phyloP scores from a whole-genome alignment of 2,329 filamentous ascomycete species.

The Curvularia lunata region DNA sequence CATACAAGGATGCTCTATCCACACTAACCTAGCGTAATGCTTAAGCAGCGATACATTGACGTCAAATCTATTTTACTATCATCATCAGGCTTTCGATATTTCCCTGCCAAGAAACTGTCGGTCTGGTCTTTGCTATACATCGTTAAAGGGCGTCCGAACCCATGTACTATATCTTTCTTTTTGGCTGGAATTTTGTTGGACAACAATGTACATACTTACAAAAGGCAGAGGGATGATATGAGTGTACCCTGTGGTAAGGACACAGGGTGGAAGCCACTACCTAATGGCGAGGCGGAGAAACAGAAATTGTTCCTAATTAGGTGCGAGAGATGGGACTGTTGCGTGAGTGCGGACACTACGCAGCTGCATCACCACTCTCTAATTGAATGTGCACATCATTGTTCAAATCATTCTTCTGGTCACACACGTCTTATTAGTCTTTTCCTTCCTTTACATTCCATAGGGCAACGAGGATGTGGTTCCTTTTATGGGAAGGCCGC shows the following conservation, averaged over 20 bases:
- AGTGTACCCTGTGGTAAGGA: constrained; percentile 8
- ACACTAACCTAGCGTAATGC: constrained; percentile 24
- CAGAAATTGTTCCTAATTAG: constrained; percentile 5
- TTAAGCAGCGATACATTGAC: constrained; percentile 31
- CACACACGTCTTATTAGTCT: background rate
- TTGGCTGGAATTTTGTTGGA: constrained; percentile 22
- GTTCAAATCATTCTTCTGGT: background rate
- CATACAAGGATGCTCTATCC: constrained; percentile 17
- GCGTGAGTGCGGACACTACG: constrained; percentile 10
- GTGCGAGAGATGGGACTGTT: constrained; percentile 20
- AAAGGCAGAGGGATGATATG: constrained; percentile 4
- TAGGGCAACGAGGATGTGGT: background rate
- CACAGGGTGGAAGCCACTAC: constrained; percentile 7
- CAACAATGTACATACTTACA: constrained; percentile 37
- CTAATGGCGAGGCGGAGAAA: constrained; percentile 14
- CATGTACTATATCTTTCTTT: constrained; percentile 31
- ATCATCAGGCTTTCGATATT: background rate
- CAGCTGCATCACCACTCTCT: constrained; percentile 21
- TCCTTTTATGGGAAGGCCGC: background rate
- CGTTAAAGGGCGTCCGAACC: constrained; percentile 25
- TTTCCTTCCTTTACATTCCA: background rate
- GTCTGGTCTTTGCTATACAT: constrained; percentile 19
- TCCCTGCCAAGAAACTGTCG: constrained; percentile 1
- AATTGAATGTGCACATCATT: constrained; percentile 11
- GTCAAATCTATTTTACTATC: constrained; percentile 15